These are phyloP conservation scores for Pterocarpus santalinus DNA, from an alignment of 306 rosid genomes.

Conservation along the genomic window DNA sequence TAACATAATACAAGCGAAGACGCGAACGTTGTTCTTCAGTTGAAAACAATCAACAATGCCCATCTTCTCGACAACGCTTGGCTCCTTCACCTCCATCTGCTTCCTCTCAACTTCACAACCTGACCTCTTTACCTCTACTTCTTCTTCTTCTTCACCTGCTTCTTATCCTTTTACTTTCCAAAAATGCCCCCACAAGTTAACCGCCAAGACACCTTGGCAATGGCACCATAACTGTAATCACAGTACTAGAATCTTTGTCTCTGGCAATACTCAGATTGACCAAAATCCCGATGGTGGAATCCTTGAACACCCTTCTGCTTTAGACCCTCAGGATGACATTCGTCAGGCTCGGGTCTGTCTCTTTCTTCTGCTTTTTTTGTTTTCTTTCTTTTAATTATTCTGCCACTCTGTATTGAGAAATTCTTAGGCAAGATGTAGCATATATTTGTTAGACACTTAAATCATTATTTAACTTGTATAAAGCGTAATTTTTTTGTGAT, in stretches of 20 bases:
- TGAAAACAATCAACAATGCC: conserved; percentile 51
- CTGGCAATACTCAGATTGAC: conserved; percentile 53
- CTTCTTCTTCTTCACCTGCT: conserved; percentile 31
- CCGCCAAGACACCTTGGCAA: conserved; percentile 40
- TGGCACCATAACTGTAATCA: conserved; percentile 27
- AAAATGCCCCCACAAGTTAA: conserved; percentile 50
- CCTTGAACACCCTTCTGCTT: conserved; percentile 55
- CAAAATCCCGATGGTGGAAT: conserved; percentile 50
- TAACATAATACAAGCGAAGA: too few species aligned
- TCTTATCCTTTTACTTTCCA: conserved; percentile 38
- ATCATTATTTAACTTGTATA: too few species aligned
- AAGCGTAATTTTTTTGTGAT: not conserved
- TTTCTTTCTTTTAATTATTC: not conserved
- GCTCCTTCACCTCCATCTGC: conserved; percentile 57
- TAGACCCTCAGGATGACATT: conserved; percentile 50
- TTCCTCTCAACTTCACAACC: conserved; percentile 54
- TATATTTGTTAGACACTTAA: too few species aligned
- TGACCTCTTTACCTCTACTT: conserved; percentile 34
- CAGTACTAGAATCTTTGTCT: conserved; percentile 54
- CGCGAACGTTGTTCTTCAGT: not conserved
- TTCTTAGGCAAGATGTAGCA: too few species aligned
- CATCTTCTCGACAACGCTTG: conserved; percentile 57
- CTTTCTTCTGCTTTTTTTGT: not conserved
- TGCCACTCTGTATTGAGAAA: too few species aligned
- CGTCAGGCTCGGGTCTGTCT: conserved; percentile 77